Conservation (phyloP, 2,329 filamentous ascomycete species). For the Aspergillus neoniger region DNA sequence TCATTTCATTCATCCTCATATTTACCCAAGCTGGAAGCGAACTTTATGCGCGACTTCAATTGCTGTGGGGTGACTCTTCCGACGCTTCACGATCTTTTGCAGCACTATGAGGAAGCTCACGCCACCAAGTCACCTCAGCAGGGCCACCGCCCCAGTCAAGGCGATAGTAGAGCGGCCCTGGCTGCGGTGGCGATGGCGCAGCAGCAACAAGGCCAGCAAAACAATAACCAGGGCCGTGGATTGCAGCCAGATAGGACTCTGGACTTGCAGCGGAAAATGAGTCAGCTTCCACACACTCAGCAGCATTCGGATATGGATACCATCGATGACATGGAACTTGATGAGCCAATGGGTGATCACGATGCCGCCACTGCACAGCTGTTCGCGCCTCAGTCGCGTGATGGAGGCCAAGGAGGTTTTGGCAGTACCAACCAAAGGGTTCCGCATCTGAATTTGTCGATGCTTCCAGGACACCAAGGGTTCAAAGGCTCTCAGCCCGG, state of each 20-base stretch:
- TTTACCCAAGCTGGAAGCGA: constrained; percentile 91
- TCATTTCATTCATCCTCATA: constrained; percentile 97
- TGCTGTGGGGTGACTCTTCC: constrained; percentile 90
- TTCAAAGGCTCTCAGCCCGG: constrained; percentile 82
- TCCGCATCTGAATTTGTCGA: constrained; percentile 78
- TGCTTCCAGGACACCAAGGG: constrained; percentile 73
- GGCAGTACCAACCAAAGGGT: constrained; percentile 56
- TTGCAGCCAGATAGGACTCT: constrained; percentile 37
- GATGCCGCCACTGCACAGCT: constrained; percentile 41
- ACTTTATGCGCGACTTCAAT: constrained; percentile 95
- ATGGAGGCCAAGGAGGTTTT: constrained; percentile 65
- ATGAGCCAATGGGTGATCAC: constrained; percentile 68
- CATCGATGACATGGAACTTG: constrained; percentile 95
- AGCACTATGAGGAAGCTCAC: constrained; percentile 96
- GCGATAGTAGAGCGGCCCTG: constrained; percentile 54
- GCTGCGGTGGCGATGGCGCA: constrained; percentile 51
- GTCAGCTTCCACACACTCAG: constrained; percentile 34
- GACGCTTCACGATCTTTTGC: constrained; percentile 89
- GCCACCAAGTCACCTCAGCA: constrained; percentile 65
- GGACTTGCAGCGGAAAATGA: constrained; percentile 42
- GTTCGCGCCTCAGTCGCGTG: constrained; percentile 65
- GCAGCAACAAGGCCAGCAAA: constrained; percentile 54
- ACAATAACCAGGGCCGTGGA: constrained; percentile 37
- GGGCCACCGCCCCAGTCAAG: constrained; percentile 52
- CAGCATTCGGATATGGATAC: constrained; percentile 70